Base-by-base conservation (phyloP, 2,329 filamentous ascomycete species). In the Neonectria faginata region DNA sequence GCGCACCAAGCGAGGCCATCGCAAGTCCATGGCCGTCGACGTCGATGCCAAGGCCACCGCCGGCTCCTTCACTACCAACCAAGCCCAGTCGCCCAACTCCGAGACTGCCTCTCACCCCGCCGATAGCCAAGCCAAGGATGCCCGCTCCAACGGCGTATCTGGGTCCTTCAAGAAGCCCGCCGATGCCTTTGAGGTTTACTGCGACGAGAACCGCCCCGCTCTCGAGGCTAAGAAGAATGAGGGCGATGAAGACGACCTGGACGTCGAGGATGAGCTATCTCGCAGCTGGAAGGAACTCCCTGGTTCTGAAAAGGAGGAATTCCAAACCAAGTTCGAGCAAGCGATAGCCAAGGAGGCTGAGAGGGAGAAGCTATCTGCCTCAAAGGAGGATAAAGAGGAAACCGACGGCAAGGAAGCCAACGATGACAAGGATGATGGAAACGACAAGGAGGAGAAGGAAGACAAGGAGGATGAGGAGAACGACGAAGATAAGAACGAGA, bases 1-100 rank as follows among this genome's bases (percentile, higher is more conserved):
- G 68, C 87, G 91, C 33, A 89, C 88, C 67, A 94, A 94, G 82
- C 87, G 91, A 58, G 89, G 89, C 64, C 89, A 92, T 73, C 82
- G 90, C 57, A 90, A 90, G 78, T 87, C 86, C 39, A 77, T 83
- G 58, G 76, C 83, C 60, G 78, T 80, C 64, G 81, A 81, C 66
- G 73, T 76, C 72, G 85, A 85, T 54, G 70, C 79, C 25, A 81
- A 81, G 69, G 77, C 76, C 59, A 76, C 75, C 45, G 74, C 75
- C 61, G 81, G 77, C 67, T 79, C 82, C 39, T 82, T 83, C 72
- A 83, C 80, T 44, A 81, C 82, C 74, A 83, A 80, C 76, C 81
- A 86, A 71, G 83, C 82, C 62, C 71, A 69, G 68, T 83, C 65
- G 73, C 80, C 84, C 51, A 85, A 84, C 70, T 87, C 85, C 58